Conservation (phyloP, 2,329 filamentous ascomycete genomes). For the Trichophyton mentagrophytes region DNA sequence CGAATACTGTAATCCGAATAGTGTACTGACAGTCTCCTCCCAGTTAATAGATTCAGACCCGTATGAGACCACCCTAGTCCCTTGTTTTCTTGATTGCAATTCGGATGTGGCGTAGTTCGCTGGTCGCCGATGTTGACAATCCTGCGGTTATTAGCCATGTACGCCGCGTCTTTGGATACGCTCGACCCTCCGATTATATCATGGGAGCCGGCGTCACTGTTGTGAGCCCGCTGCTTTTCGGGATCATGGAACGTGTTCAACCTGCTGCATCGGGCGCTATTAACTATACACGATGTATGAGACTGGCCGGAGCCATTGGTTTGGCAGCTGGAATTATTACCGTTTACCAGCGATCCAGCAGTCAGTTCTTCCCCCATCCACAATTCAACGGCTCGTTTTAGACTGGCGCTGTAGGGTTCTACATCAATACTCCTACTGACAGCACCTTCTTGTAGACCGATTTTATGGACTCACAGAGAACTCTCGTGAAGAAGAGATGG, state of each 20-base stretch:
- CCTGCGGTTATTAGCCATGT: constrained; percentile 54
- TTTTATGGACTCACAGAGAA: constrained; percentile 97
- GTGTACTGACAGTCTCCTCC: constrained; percentile 9
- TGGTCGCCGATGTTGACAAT: background rate
- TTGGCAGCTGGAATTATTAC: constrained; percentile 66
- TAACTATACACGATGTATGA: constrained; percentile 71
- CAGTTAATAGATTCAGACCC: constrained; percentile 99
- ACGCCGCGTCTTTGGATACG: constrained; percentile 77
- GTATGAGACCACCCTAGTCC: constrained; percentile 44
- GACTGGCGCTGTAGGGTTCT: background rate
- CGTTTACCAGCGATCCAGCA: constrained; percentile 69
- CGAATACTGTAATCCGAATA: background rate
- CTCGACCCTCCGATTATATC: constrained; percentile 70
- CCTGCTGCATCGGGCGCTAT: constrained; percentile 75
- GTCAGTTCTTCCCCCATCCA: constrained; percentile 43
- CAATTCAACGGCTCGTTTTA: background rate
- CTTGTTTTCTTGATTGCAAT: too few species aligned
- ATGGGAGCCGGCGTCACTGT: constrained; percentile 55
- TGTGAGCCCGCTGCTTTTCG: constrained; percentile 61
- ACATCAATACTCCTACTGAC: background rate
- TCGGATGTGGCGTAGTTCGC: background rate
- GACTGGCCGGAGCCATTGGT: constrained; percentile 61
- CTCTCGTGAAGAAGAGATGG: constrained; percentile 78
- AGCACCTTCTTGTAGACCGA: constrained; percentile 47
- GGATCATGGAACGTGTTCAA: constrained; percentile 68